Evolutionary conservation across 208 protist species (phyloP).

Genomic region (Trypanosoma melophagium): DNA sequence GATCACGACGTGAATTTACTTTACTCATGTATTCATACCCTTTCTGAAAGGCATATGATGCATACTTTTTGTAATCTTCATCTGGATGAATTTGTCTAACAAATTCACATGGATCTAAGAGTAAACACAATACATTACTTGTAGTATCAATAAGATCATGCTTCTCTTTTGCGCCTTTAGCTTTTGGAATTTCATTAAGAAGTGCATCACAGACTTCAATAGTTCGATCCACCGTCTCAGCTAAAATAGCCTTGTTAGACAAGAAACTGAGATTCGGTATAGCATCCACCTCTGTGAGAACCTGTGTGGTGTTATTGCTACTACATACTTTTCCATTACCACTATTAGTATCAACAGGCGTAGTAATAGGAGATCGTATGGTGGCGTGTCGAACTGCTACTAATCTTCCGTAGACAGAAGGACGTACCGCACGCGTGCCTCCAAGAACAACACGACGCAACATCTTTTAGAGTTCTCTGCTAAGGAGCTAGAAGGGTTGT

Average conservation of each 20-base stretch:
- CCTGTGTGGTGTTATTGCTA: neutral
- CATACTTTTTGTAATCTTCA: constrained; percentile 78
- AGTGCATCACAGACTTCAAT: constrained; percentile 75
- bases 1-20: constrained; percentile 82
- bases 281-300: constrained; percentile 31
- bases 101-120: constrained; percentile 92
- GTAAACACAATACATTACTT: constrained; percentile 89
- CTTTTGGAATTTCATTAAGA: constrained; percentile 68
- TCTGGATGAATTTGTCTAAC: constrained; percentile 90
- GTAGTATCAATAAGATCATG: constrained; percentile 92
- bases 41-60: constrained; percentile 77
- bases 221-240: constrained; percentile 68
- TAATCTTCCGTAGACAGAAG: neutral
- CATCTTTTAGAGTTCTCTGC: constrained; percentile 28
- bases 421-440: neutral
- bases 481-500: neutral
- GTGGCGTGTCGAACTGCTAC: neutral
- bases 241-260: constrained; percentile 49
- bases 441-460: constrained; percentile 33
- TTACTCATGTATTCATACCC: constrained; percentile 91
- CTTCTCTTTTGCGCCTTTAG: constrained; percentile 66
- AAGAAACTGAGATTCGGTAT: constrained; percentile 84
- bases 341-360: neutral
- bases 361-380: neutral
- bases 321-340: neutral